Evolutionary conservation across 306 rosid species (phyloP), one percentile per base, ranked within the genome.

Genomic region (Acacia crassicarpa): DNA sequence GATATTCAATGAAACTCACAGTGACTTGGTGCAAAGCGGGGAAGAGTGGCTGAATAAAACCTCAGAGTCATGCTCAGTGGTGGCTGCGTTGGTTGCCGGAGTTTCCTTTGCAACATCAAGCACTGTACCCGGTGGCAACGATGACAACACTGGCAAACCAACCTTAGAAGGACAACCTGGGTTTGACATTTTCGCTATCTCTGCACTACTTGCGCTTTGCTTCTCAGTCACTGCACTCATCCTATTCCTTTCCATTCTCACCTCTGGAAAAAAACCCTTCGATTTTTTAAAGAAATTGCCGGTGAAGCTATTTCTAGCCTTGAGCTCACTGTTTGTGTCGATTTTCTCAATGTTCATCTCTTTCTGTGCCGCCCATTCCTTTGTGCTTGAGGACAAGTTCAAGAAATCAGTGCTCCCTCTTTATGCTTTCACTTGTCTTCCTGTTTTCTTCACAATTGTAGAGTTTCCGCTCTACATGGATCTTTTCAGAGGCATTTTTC

Each of bases 31-130:
- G 13, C 25, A 53, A 27, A 49, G 16, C 0, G 91, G 91, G 0
- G 80, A 74, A 2, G 58, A 65, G 0, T 91, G 90, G 93, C 89
- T 88, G 3, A 78, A 35, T n/a, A 82, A 11, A 56, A 84, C 86
- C 30, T 78, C 92, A 0, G 82, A 84, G 20, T 86, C 93, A 1
- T 90, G 92, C 84, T 90, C 89, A 0, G 48, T 88, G 8, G 67
- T 61, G 67, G 67, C 67, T 4, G 16, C 67, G 7, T 35, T 23
- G 33, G 67, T 61, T 25, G 67, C 67, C 35, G 35, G 67, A 23
- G 67, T 61, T 61, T 11, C 67, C 16, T 61, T 61, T 25, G 67
- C 67, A 12, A 61, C 67, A 11, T 61, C 67, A 25, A 61, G 17
- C 67, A 23, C 35, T 1, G 8, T 61, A 61, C 67, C 67, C 8